Base-by-base conservation (phyloP, 805 yeast species). In the Candida hispaniensis region DNA sequence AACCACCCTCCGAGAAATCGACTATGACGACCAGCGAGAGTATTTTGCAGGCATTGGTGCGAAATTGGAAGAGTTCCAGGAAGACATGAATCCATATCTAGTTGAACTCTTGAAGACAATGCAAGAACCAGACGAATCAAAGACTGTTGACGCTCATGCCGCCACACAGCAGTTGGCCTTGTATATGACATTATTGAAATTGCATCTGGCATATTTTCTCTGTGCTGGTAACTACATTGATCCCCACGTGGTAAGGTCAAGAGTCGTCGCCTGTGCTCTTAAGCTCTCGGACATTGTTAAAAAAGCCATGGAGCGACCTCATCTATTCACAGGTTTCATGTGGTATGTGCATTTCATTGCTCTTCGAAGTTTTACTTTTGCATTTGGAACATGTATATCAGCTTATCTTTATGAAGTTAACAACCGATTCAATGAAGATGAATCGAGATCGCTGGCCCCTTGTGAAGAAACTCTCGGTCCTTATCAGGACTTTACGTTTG, bases 191-290 rank as follows among this genome's bases (percentile, higher is more conserved):
- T 28, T 32, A 14, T 16, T 32, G 12, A 27, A 28, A 13, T 28
- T 32, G 12, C 28, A 28, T 12, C 28, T 32, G 4, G 36, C 28
- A 13, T 32, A 32, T 23, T 32, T 23, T 10, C 36, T 32, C 9
- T 32, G 36, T 32, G 36, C 36, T n/a, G 36, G 36, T 14, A 32
- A 32, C 28, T 24, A 13, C 13, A 32, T 32, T 27, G 36, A 32
- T 12, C 28, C 36, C 4, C 28, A 27, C 7, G 36, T 23, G 11
- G 36, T 32, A 18, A 22, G 24, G 36, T 15, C 36, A 12, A 32
- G 24, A 23, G 36, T 32, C n/a, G 36, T 32, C 10, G 24, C 36
- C 4, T 32, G 36, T 23, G 36, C 36, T 13, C 23, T 32, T 4
- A 32, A 32, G 17, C 23, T 32, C 28, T 32, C 28, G 4, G 36